Base-by-base conservation (phyloP, 2,329 filamentous ascomycete genomes). In the Ustulina deusta region DNA sequence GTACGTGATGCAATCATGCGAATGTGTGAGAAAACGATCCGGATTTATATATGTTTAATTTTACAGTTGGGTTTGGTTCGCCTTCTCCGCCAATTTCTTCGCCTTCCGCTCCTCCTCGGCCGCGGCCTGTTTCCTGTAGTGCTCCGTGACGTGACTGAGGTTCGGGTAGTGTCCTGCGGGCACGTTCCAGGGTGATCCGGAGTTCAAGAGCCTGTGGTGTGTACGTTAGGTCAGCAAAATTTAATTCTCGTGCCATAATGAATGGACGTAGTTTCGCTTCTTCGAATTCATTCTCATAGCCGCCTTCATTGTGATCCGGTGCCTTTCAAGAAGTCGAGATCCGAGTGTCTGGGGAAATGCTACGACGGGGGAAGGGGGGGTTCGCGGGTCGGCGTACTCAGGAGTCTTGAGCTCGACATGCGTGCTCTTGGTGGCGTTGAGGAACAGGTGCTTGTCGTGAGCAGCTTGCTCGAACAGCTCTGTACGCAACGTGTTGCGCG, bases 61-160 rank as follows among this genome's bases (percentile, higher is more conserved):
- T 1, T 69, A 69, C 61, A 61, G 27, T 40, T 63, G 6, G 7
- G 20, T 38, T 54, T 1, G 34, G 15, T 61, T 34, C 25, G 46
- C 67, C 52, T 62, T 52, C 59, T 81, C 77, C 2, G 81, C 81
- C 72, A 87, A 70, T 78, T 81, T 86, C 76, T 81, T 80, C 42
- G 79, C 80, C 79, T 89, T 89, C 71, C 83, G 81, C 73, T 85
- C 86, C 78, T 88, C 86, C 66, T 87, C 85, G 65, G 83, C 83
- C 62, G 84, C 74, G 71, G 88, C 83, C 79, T 85, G 79, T 77
- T 85, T 81, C 73, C 81, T 81, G 80, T 87, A 89, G 79, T 89
- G 87, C 75, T 84, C 86, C 17, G 87, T 82, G 32, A 88, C 81
- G 72, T 86, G 80, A 76, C 87, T 85, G 54, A 89, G 77, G 77